These are phyloP conservation scores for Mariannaea elegans DNA, from an alignment of 2,329 filamentous ascomycete genomes.

Conservation along the genomic window DNA sequence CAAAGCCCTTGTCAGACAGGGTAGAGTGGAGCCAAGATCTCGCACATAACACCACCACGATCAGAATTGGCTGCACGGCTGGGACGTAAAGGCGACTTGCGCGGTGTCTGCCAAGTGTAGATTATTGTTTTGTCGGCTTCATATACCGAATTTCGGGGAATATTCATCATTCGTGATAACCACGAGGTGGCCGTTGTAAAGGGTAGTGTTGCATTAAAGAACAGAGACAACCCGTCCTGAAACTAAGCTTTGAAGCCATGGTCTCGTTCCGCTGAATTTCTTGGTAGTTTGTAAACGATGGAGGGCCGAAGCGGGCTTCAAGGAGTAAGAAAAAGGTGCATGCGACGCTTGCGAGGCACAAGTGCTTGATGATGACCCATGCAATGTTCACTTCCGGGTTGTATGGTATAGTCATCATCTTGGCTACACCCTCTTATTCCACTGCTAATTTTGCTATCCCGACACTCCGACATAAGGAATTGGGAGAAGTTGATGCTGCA, in stretches of 20 bases:
- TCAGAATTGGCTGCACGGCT: not conserved
- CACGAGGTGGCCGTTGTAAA: not conserved
- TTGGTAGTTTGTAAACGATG: slow-evolving; percentile 2
- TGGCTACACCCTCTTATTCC: too few species aligned
- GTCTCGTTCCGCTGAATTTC: slow-evolving; percentile 3
- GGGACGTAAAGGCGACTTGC: not conserved
- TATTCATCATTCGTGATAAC: not conserved
- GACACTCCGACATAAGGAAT: too few species aligned
- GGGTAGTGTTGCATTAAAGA: slow-evolving; percentile 11
- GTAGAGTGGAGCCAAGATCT: not conserved
- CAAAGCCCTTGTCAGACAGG: not conserved
- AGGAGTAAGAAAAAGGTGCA: not conserved
- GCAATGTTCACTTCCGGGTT: too few species aligned
- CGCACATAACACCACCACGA: not conserved
- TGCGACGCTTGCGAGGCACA: not conserved
- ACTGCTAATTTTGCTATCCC: too few species aligned
- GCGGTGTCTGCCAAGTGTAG: not conserved
- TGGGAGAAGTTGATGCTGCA: too few species aligned
- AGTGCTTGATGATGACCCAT: slow-evolving; percentile 7
- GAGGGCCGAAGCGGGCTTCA: not conserved
- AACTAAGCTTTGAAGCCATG: not conserved
- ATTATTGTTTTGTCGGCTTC: not conserved
- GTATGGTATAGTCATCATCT: too few species aligned
- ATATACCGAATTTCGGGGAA: not conserved
- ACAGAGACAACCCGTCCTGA: not conserved